Evolutionary conservation across 768 basidiomycete genomes (phyloP).

Genomic region (Steccherinum ochraceum): DNA sequence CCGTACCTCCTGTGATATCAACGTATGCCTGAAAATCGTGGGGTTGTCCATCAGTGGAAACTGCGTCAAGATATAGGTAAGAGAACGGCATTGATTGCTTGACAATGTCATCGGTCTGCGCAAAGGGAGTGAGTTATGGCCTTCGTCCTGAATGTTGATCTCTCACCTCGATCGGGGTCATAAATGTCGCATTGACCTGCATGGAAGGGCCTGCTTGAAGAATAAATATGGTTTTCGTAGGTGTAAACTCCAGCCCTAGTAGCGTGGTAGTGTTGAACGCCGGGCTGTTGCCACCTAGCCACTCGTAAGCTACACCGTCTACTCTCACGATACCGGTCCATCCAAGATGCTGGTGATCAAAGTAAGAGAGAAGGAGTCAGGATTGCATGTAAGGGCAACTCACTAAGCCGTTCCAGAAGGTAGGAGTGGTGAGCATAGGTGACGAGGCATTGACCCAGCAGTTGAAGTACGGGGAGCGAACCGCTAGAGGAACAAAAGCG

Average conservation of each 20-base stretch:
- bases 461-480: conserved; percentile 21
- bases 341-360: conserved; percentile 1
- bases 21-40: conserved; percentile 32
- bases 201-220: conserved; percentile 31
- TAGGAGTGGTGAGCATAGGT: conserved; percentile 10
- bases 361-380: neutral
- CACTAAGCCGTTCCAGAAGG: conserved; percentile 9
- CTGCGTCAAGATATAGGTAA: conserved; percentile 27
- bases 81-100: conserved; percentile 35
- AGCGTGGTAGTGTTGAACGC: conserved; percentile 15
- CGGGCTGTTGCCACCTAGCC: conserved; percentile 6
- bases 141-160: conserved; percentile 6
- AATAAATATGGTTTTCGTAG: conserved; percentile 28
- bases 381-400: neutral
- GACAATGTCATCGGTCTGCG: too few species aligned
- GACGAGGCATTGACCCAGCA: conserved; percentile 12
- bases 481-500: conserved; percentile 17
- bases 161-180: conserved; percentile 33
- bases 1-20: conserved; percentile 31
- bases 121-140: too few species aligned
- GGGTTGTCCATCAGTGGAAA: conserved; percentile 23
- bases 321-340: conserved; percentile 8
- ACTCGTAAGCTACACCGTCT: conserved; percentile 10
- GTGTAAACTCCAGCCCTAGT: too few species aligned
- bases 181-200: conserved; percentile 29